A percentile compares a stretch with the other conserved stretches of the same genome.
phyloP scores from a whole-genome alignment of 768 basidiomycete species.

The Pilatotrama ljubarskyi region DNA sequence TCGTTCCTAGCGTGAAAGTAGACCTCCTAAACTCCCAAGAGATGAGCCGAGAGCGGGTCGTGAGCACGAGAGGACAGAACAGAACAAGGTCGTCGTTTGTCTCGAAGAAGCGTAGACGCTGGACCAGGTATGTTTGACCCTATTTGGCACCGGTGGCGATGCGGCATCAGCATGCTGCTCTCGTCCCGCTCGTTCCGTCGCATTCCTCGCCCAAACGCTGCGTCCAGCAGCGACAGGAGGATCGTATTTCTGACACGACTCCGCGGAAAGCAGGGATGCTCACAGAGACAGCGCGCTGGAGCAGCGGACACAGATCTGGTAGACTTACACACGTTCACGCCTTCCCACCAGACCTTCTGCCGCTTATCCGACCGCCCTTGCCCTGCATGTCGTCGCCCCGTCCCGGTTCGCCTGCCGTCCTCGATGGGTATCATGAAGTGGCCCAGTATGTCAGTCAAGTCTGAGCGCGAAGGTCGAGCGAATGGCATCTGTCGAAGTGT shows the following conservation, averaged over 20 bases:
- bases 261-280: neutral
- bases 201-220: neutral
- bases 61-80: slow-evolving; percentile 3
- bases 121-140: slow-evolving; percentile 12
- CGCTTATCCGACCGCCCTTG: neutral
- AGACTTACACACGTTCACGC: neutral
- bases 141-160: slow-evolving; percentile 14
- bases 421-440: neutral
- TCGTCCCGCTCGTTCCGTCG: slow-evolving; percentile 1
- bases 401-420: neutral
- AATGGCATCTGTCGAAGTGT: too few species aligned
- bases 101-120: slow-evolving; percentile 15
- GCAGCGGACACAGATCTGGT: too few species aligned
- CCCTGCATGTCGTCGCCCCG: neutral
- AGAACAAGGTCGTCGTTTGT: slow-evolving; percentile 16
- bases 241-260: neutral
- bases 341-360: neutral
- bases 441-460: neutral
- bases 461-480: neutral
- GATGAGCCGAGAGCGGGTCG: neutral
- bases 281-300: neutral
- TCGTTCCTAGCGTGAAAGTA: neutral
- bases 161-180: slow-evolving; percentile 7
- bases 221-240: neutral
- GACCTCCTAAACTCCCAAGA: neutral